These are phyloP conservation scores for Alternaria brassicicola DNA, from an alignment of 2,329 filamentous ascomycete species.

Conservation along the genomic window DNA sequence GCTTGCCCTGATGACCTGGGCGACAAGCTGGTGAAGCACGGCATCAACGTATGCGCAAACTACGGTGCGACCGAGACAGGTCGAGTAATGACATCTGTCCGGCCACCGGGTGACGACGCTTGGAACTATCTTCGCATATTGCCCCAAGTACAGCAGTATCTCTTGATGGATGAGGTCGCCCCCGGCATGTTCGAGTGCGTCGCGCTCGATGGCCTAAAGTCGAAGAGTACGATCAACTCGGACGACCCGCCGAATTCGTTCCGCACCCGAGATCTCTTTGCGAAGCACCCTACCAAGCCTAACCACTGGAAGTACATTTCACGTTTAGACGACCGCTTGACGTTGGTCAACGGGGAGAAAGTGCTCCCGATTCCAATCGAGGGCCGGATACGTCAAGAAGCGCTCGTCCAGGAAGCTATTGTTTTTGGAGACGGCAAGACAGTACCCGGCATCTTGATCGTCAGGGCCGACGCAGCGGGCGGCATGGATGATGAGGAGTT, in stretches of 20 bases:
- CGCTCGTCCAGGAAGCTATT: slow-evolving; percentile 61
- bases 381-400: slow-evolving; percentile 59
- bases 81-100: slow-evolving; percentile 66
- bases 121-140: slow-evolving; percentile 64
- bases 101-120: slow-evolving; percentile 59
- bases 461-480: slow-evolving; percentile 56
- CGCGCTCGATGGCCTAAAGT: slow-evolving; percentile 47
- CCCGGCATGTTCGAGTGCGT: slow-evolving; percentile 51
- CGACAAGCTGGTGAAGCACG: slow-evolving; percentile 58
- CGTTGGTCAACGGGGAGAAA: slow-evolving; percentile 59
- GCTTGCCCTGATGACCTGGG: slow-evolving; percentile 66
- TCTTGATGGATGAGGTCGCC: slow-evolving; percentile 50
- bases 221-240: slow-evolving; percentile 51
- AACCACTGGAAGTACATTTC: slow-evolving; percentile 57
- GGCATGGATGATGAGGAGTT: slow-evolving; percentile 54
- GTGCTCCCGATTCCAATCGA: slow-evolving; percentile 59
- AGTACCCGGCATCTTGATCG: slow-evolving; percentile 60
- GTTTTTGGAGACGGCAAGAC: slow-evolving; percentile 63
- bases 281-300: slow-evolving; percentile 50
- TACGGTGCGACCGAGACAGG: slow-evolving; percentile 69
- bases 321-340: slow-evolving; percentile 56
- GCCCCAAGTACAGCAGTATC: slow-evolving; percentile 46
- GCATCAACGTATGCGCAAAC: slow-evolving; percentile 59
- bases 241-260: slow-evolving; percentile 53
- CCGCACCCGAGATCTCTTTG: slow-evolving; percentile 59